A percentile compares a stretch with the other conserved stretches of the same genome.
Conservation (phyloP, 2,329 filamentous ascomycete genomes). For the Ustulina deusta region DNA sequence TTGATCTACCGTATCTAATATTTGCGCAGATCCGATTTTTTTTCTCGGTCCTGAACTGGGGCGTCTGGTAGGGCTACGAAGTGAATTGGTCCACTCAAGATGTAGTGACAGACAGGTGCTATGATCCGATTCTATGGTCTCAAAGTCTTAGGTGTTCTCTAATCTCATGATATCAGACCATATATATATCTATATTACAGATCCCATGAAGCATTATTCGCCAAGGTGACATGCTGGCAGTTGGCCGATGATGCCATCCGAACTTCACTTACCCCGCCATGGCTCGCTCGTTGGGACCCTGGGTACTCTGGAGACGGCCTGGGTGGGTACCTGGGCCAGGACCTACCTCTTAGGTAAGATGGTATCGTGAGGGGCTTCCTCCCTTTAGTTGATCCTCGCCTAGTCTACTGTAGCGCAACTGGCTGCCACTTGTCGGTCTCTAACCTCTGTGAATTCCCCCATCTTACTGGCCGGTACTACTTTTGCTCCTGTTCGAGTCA, state of each 20-base stretch:
- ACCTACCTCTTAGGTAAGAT: neutral
- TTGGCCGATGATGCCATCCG: constrained; percentile 32
- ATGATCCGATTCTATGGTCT: neutral
- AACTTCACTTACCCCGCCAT: constrained; percentile 30
- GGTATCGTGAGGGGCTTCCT: neutral
- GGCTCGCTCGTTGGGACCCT: too few species aligned
- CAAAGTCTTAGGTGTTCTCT: neutral
- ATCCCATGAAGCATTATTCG: neutral
- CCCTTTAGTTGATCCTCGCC: neutral
- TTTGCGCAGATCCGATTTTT: neutral
- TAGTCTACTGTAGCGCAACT: constrained; percentile 27
- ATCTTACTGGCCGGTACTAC: constrained; percentile 7
- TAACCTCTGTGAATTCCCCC: neutral
- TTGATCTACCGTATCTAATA: neutral
- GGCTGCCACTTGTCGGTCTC: constrained; percentile 21
- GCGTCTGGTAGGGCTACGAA: neutral
- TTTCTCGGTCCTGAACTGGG: neutral
- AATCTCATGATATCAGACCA: neutral
- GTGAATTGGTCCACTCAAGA: neutral
- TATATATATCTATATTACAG: neutral
- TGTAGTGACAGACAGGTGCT: neutral
- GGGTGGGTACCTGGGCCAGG: neutral
- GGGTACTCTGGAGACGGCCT: too few species aligned
- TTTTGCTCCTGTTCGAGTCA: constrained; percentile 3
- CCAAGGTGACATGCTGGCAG: neutral